These are phyloP conservation scores for Aspergillus clavatus DNA, from an alignment of 2,329 filamentous ascomycete genomes.

Conservation along the genomic window DNA sequence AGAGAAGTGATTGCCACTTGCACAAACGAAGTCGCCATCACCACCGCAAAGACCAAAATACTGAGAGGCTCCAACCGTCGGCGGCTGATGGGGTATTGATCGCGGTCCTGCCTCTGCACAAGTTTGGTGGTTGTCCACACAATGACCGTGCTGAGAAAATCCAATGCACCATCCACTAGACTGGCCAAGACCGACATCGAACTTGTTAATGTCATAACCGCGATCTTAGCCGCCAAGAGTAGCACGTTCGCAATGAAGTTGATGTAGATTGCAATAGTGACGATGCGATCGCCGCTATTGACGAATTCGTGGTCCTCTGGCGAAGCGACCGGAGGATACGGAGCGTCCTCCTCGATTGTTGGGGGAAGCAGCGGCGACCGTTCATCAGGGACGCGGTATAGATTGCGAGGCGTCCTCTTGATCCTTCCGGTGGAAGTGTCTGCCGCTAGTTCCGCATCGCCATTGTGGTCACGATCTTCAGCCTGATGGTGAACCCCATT, in stretches of 20 bases:
- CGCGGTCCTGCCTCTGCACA: constrained; percentile 56
- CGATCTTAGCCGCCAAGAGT: constrained; percentile 70
- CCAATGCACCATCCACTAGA: constrained; percentile 63
- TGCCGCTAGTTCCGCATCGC: constrained; percentile 17
- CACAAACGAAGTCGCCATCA: constrained; percentile 63
- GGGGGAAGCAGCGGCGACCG: constrained; percentile 23
- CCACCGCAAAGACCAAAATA: constrained; percentile 61
- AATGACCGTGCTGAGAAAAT: constrained; percentile 59
- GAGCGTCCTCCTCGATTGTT: constrained; percentile 57
- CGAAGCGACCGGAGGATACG: constrained; percentile 44
- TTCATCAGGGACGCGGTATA: constrained; percentile 63
- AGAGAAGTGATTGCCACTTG: constrained; percentile 58
- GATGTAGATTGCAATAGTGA: constrained; percentile 82
- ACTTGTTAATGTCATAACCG: constrained; percentile 70
- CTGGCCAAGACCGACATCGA: constrained; percentile 61
- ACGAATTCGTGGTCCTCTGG: constrained; percentile 44
- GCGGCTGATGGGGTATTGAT: constrained; percentile 60
- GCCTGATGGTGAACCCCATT: constrained; percentile 33
- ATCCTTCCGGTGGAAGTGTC: constrained; percentile 42
- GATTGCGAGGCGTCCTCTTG: constrained; percentile 76
- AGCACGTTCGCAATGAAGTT: constrained; percentile 75
- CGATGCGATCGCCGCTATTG: constrained; percentile 68
- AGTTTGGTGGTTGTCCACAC: constrained; percentile 58
- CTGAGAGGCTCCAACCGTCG: constrained; percentile 61
- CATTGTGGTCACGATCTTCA: constrained; percentile 36